These are phyloP conservation scores for Dactylellina haptotyla DNA, from an alignment of 2,329 filamentous ascomycete species.

Conservation along the genomic window DNA sequence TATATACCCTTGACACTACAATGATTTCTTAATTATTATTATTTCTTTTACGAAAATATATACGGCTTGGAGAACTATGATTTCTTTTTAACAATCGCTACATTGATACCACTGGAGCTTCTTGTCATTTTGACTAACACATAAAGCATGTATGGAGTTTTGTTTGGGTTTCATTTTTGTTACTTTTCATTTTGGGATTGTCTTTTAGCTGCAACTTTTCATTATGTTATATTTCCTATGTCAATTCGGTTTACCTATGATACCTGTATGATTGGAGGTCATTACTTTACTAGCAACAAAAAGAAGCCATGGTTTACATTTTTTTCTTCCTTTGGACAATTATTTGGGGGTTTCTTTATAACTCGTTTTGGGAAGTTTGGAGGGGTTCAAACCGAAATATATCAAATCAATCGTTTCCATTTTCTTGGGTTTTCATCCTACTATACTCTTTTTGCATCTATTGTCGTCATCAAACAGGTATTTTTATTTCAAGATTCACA, in stretches of 20 bases:
- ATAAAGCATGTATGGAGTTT: slow-evolving; percentile 55
- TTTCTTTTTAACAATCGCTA: slow-evolving; percentile 52
- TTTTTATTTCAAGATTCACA: slow-evolving; percentile 29
- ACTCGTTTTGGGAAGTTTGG: slow-evolving; percentile 19
- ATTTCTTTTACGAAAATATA: slow-evolving; percentile 45
- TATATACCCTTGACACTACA: slow-evolving; percentile 44
- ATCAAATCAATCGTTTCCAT: slow-evolving; percentile 48
- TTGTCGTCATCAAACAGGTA: slow-evolving; percentile 29
- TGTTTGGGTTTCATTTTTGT: slow-evolving; percentile 20
- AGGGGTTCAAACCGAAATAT: slow-evolving; percentile 33
- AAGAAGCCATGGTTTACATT: slow-evolving; percentile 47
- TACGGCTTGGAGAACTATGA: slow-evolving; percentile 53
- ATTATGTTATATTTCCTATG: slow-evolving; percentile 32
- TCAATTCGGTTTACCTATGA: slow-evolving; percentile 37
- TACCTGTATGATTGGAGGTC: slow-evolving; percentile 54
- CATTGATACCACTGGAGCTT: slow-evolving; percentile 54
- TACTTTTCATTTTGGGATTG: background rate
- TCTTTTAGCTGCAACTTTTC: background rate
- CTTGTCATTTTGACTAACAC: slow-evolving; percentile 48
- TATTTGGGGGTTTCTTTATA: slow-evolving; percentile 12
- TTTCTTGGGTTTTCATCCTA: slow-evolving; percentile 16
- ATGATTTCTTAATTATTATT: slow-evolving; percentile 50
- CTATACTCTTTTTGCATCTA: slow-evolving; percentile 26
- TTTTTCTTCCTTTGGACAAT: slow-evolving; percentile 20
- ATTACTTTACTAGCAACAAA: slow-evolving; percentile 35